These are phyloP conservation scores for Aspergillus viridinutans DNA, from an alignment of 2,329 filamentous ascomycete genomes.

Conservation along the genomic window DNA sequence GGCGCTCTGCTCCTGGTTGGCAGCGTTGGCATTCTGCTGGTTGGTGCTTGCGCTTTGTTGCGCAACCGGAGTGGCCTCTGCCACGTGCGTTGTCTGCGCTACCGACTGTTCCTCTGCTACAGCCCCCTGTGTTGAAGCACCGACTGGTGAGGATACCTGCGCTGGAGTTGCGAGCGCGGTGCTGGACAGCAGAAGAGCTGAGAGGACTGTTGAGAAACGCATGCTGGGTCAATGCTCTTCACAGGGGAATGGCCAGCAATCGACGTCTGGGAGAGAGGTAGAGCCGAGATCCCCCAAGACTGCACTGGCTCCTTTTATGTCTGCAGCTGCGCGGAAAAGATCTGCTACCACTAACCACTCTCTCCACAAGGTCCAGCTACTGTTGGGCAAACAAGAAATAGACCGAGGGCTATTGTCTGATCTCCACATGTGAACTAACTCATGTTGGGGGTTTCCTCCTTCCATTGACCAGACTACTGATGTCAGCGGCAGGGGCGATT, in stretches of 20 bases:
- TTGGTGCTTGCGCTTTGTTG: slow-evolving; percentile 1
- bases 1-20: slow-evolving; percentile 1
- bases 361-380: slow-evolving; percentile 8
- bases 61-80: slow-evolving; percentile 4
- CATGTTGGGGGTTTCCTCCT: neutral
- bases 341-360: slow-evolving; percentile 1
- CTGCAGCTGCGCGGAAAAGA: slow-evolving; percentile 4
- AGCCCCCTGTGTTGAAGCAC: slow-evolving; percentile 10
- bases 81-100: slow-evolving; percentile 6
- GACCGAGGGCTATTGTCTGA: slow-evolving; percentile 10
- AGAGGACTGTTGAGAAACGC: slow-evolving; percentile 20
- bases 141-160: slow-evolving; percentile 12
- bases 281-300: slow-evolving; percentile 7
- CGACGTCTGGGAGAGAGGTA: slow-evolving; percentile 8
- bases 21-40: slow-evolving; percentile 1
- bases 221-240: slow-evolving; percentile 14
- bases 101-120: slow-evolving; percentile 11
- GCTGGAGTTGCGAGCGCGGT: slow-evolving; percentile 18
- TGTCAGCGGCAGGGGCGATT: slow-evolving; percentile 5
- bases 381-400: slow-evolving; percentile 1
- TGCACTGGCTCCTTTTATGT: slow-evolving; percentile 14
- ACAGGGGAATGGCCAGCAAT: slow-evolving; percentile 14
- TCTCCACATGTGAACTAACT: slow-evolving; percentile 18
- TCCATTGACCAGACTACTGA: slow-evolving; percentile 8
- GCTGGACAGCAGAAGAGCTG: slow-evolving; percentile 20